A percentile compares a stretch with the other conserved stretches of the same genome.
Evolutionary conservation across 2,329 filamentous ascomycete genomes (phyloP).

Genomic region (Beauveria bassiana): DNA sequence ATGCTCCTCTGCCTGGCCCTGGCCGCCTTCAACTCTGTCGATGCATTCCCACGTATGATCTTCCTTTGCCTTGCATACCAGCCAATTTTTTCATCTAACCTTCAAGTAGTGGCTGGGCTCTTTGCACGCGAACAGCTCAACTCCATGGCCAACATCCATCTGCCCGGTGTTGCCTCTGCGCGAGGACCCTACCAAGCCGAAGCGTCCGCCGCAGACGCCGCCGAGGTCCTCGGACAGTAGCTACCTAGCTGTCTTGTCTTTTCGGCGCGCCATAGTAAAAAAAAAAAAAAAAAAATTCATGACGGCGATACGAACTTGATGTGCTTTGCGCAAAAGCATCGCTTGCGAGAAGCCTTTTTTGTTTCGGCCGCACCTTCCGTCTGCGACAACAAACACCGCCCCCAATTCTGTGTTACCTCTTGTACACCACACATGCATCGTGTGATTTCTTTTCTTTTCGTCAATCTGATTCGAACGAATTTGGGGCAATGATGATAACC

Average conservation of each 20-base stretch:
- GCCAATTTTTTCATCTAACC: not conserved
- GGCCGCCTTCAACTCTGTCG: not conserved
- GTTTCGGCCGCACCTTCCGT: not conserved
- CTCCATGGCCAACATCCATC: not conserved
- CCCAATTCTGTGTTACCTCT: not conserved
- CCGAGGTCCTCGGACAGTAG: not conserved
- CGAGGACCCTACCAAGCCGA: not conserved
- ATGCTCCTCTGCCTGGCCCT: slow-evolving; percentile 3
- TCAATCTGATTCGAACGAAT: not conserved
- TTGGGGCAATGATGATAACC: not conserved
- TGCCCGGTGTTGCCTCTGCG: not conserved
- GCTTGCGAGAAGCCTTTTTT: too few relatives aligned
- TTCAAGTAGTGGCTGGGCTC: not conserved
- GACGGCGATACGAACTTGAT: not conserved
- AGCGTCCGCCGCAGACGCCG: not conserved
- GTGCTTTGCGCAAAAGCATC: too few relatives aligned
- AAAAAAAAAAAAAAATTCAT: not conserved
- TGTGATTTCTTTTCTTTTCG: not conserved
- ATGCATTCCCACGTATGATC: not conserved
- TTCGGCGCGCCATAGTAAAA: not conserved
- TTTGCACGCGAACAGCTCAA: not conserved
- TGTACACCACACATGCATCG: not conserved
- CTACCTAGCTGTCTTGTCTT: not conserved
- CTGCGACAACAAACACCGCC: not conserved
- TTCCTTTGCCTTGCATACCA: not conserved